A percentile compares a stretch with the other conserved stretches of the same genome.
These are phyloP conservation scores for Botryotinia narcissicola DNA, from an alignment of 2,329 filamentous ascomycete species.

Conservation along the genomic window DNA sequence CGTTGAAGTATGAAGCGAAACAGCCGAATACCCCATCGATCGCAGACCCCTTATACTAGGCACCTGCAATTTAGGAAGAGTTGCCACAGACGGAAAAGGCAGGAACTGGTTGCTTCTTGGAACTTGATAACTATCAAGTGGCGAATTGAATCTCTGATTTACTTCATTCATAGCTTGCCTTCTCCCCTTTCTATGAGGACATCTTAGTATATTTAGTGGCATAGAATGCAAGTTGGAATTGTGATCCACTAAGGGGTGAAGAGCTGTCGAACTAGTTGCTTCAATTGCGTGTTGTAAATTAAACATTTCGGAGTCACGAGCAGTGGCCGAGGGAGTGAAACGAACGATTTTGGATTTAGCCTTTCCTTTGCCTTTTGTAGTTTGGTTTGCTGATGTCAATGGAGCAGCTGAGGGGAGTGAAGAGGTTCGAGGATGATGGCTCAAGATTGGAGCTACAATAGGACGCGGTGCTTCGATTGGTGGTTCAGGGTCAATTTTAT, in stretches of 20 bases:
- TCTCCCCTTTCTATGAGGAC: constrained; percentile 16
- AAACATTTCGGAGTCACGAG: constrained; percentile 16
- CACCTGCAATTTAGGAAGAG: not conserved
- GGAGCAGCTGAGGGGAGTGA: not conserved
- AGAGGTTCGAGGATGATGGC: constrained; percentile 7
- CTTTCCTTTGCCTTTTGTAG: not conserved
- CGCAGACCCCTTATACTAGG: not conserved
- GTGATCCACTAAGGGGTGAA: constrained; percentile 12
- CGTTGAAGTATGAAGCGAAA: not conserved
- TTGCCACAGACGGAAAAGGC: not conserved
- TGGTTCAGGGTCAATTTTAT: constrained; percentile 18
- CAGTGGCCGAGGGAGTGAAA: constrained; percentile 19
- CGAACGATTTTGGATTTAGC: constrained; percentile 9
- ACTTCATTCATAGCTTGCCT: not conserved
- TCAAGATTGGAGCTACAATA: not conserved
- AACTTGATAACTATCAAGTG: not conserved
- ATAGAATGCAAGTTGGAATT: not conserved
- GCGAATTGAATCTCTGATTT: not conserved
- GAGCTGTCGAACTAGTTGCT: constrained; percentile 16
- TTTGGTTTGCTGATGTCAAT: not conserved
- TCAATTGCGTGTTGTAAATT: constrained; percentile 19
- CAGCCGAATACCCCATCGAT: not conserved
- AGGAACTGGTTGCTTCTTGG: constrained; percentile 7
- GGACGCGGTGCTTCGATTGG: constrained; percentile 11
- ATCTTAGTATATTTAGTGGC: not conserved